A percentile compares a stretch with the other conserved stretches of the same genome.
Evolutionary conservation across 805 yeast species (phyloP).

Genomic region (Crinitomyces ghanaensis): DNA sequence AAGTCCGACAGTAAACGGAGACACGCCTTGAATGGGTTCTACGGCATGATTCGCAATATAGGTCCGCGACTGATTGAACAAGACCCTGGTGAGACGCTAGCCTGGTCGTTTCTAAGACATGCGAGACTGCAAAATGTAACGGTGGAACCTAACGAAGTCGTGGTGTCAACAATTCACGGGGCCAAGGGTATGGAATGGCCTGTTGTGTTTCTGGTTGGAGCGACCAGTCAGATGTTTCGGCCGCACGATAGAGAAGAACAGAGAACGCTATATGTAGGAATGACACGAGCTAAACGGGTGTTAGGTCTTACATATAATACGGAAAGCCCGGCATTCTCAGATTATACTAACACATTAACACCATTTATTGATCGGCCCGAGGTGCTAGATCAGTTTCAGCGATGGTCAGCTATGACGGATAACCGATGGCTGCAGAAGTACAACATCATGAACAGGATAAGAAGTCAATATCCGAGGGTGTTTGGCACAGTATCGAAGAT

Average conservation of each 20-base stretch:
- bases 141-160: constrained; percentile 21
- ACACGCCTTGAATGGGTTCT: no score
- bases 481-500: no score
- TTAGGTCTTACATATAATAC: not conserved
- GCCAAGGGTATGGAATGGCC: constrained; percentile 97
- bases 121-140: constrained; percentile 4
- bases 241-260: constrained; percentile 14
- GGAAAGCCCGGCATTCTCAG: not conserved
- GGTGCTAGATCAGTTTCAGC: no score
- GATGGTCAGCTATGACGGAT: no score
- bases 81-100: not conserved
- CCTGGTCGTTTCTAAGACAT: constrained; percentile 1
- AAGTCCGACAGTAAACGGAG: no score
- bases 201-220: constrained; percentile 43
- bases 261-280: constrained; percentile 20
- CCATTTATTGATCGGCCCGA: no score
- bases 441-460: no score
- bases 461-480: no score
- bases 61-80: not conserved
- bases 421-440: no score
- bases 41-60: not conserved
- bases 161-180: constrained; percentile 77
- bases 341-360: no score
- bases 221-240: constrained; percentile 10
- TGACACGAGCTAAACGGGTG: constrained; percentile 18